Base-by-base conservation (phyloP, 352 stramenopile species). In the Achlya hypogyna region DNA sequence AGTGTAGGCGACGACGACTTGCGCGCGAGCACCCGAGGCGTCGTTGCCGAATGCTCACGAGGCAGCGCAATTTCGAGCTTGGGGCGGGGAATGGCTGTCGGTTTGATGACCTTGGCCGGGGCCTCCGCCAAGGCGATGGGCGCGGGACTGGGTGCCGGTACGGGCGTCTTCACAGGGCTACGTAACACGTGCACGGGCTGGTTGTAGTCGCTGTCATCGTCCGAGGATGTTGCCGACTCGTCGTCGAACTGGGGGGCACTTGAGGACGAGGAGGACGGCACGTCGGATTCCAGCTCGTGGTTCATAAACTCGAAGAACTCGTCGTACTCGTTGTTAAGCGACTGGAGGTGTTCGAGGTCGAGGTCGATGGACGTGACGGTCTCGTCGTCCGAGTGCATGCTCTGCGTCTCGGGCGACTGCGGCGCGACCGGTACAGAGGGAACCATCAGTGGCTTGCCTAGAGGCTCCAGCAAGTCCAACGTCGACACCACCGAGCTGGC, bases 291-390 rank as follows among this genome's bases (percentile, higher is more conserved):
- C 25, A 67, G 51, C 28, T 67, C 40, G 25, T 67, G 22, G 22
- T 67, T n/a, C 60, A 67, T 67, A 38, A 67, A 67, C 28, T 67
- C n/a, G 23, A 67, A 67, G 20, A 67, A 58, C 34, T 67, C 60
- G 51, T 67, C 60, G 34, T 54, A 67, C 28, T 67, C 38, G 60
- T 67, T 67, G 60, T 67, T 67, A 22, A 67, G 20, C 22, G 47
- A 58, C 32, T 56, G 28, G 32, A 58, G 56, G n/a, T 56, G 16
- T 12, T 67, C 51, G 16, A 67, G 32, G n/a, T 67, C 60, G 29
- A 58, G 28, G 51, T 67, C 60, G 2, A 67, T 58, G 22, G 60
- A 67, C 5, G 49, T 56, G n/a, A 67, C 43, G 27, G 47, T 58
- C 51, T 67, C 40, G 32, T n/a, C 4, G 60, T 67, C 23, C 40